Evolutionary conservation across 2,329 filamentous ascomycete species (phyloP), one percentile per base, ranked within the genome.

Genomic region (Pseudogymnoascus sp.): DNA sequence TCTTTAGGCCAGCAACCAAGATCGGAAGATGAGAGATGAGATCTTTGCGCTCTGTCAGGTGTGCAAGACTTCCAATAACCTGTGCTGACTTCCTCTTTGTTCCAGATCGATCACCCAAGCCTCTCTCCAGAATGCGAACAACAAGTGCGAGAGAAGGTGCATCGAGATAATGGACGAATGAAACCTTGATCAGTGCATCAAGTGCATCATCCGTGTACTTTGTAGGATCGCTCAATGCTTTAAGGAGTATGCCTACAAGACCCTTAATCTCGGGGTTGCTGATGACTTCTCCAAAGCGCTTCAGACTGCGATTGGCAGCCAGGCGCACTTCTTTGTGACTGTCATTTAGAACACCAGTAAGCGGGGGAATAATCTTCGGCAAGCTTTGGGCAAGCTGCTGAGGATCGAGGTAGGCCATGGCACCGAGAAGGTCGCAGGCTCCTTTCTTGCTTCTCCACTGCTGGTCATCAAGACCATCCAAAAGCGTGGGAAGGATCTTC

Each of bases 401-500:
- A 6, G 95, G 93, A 73, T 97, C 94, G 33, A 99, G 84, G 73
- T 99, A 99, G 4, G 94, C 95, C 94, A 99, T 99, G 65, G 94
- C 94, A 73, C 94, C 94, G 12, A 99, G 82, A 27, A 96, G 87
- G 72, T 99, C 94, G 72, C 94, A 99, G 61, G 94, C 94, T 68
- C 95, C 94, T 78, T 96, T 96, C 77, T 99, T 97, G 77, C 92
- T 97, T 71, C 94, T 88, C 94, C 94, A 99, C 74, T 97, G 93
- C 60, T 90, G 86, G 66, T 99, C 94, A 66, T 97, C 92, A 8
- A 99, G 84, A 63, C 95, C 94, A 66, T 94, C 87, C 2, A 99
- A 82, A 6, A 99, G 82, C 10, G 90, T 96, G 3, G 94, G 94
- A 66, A 99, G 79, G 66, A 99, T 92, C 71, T 94, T 84, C 77